Percentiles rank a stretch among this genome's conserved stretches.
These are phyloP conservation scores for Euphrasia confusa DNA, from an alignment of 257 asterid genomes.

Conservation along the genomic window DNA sequence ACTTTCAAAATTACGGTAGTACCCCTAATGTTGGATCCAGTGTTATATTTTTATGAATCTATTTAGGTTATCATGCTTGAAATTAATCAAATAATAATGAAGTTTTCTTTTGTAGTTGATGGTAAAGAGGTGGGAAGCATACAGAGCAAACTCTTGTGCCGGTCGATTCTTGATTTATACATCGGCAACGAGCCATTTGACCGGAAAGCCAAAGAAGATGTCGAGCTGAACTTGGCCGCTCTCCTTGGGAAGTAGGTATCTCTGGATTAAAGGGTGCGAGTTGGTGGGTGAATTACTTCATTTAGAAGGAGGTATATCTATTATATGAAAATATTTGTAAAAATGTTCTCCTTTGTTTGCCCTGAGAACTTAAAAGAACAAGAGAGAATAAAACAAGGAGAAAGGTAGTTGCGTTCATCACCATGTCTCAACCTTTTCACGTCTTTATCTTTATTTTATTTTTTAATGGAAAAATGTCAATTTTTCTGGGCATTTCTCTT, in stretches of 20 bases:
- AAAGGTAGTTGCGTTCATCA: neutral
- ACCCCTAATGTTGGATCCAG: too few relatives aligned
- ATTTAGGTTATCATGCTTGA: too few relatives aligned
- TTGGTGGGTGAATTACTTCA: neutral
- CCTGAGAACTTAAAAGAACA: neutral
- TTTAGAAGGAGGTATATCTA: neutral
- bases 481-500: too few relatives aligned
- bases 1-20: too few relatives aligned
- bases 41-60: too few relatives aligned
- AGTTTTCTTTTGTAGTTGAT: constrained; percentile 50
- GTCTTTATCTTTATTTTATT: too few relatives aligned
- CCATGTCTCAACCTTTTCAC: too few relatives aligned
- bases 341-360: neutral
- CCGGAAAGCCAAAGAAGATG: constrained; percentile 73
- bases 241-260: constrained; percentile 42
- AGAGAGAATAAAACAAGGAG: neutral
- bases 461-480: too few relatives aligned
- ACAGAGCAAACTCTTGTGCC: constrained; percentile 70
- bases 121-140: constrained; percentile 86
- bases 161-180: constrained; percentile 71
- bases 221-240: constrained; percentile 56
- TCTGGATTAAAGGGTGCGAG: constrained; percentile 4
- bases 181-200: constrained; percentile 88
- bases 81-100: neutral
- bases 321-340: neutral